A percentile compares a stretch with the other conserved stretches of the same genome.
Evolutionary conservation across 352 stramenopile genomes (phyloP).

Genomic region (Phytophthora pistaciae): DNA sequence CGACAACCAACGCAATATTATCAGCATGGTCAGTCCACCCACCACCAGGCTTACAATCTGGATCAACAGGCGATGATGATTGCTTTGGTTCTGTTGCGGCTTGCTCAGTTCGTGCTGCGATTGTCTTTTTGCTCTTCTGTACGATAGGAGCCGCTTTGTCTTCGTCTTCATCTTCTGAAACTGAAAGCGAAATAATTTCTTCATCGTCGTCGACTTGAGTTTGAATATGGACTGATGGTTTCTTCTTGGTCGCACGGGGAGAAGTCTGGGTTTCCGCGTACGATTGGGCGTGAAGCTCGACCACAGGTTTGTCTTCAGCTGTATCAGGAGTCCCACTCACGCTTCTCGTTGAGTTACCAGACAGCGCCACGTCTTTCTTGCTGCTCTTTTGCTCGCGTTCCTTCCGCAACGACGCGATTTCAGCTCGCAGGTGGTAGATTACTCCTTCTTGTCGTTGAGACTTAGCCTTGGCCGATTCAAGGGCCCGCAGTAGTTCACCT

Average conservation of each 20-base stretch:
- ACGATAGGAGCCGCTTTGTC: neutral
- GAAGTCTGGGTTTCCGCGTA: slow-evolving; percentile 32
- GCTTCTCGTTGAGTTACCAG: neutral
- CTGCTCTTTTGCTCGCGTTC: slow-evolving; percentile 26
- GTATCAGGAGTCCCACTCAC: neutral
- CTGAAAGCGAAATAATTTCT: slow-evolving; percentile 24
- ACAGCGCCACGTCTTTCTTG: slow-evolving; percentile 6
- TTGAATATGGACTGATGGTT: neutral
- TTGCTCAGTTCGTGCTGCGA: slow-evolving; percentile 3
- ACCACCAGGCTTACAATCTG: slow-evolving; percentile 4
- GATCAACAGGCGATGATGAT: neutral
- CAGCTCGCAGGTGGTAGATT: slow-evolving; percentile 34
- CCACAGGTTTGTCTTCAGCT: neutral
- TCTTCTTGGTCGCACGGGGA: neutral
- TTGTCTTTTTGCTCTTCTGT: slow-evolving; percentile 1
- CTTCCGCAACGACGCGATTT: slow-evolving; percentile 37
- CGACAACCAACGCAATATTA: slow-evolving; percentile 50
- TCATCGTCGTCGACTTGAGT: slow-evolving; percentile 5
- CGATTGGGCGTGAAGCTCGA: neutral
- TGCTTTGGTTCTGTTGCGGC: neutral
- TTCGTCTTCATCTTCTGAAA: slow-evolving; percentile 15
- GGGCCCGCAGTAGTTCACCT: slow-evolving; percentile 26
- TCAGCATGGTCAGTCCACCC: slow-evolving; percentile 35
- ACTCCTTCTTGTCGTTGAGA: slow-evolving; percentile 36
- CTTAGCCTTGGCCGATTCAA: slow-evolving; percentile 34